Base-by-base conservation (phyloP, 208 protist genomes). In the Trypanosoma vivax region DNA sequence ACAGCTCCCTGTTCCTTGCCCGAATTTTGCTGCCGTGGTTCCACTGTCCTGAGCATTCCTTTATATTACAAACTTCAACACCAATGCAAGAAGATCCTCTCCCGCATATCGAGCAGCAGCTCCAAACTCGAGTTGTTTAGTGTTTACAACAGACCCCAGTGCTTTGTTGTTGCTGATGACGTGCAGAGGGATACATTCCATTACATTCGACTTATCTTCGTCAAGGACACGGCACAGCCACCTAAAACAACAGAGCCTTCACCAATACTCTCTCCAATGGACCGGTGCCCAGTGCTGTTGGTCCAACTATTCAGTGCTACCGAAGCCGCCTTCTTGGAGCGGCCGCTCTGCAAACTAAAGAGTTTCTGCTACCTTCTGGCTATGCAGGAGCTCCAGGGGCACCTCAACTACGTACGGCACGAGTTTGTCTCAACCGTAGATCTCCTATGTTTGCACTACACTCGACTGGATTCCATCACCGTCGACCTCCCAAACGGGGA, bases 31-130 rank as follows among this genome's bases (percentile, higher is more conserved):
- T 60, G 87, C 29, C 68, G 53, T 1, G 87, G 87, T 10, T 55
- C 41, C 28, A 83, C 75, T 25, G 72, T 87, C 28, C 60, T 89
- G 11, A 70, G 81, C 47, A 83, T 94, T 40, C 87, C 87, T 0
- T 73, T 94, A 24, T 91, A 94, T 70, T 90, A 89, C 71, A 94
- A 91, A 57, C 58, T 94, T 41, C 87, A 94, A 66, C 80, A 94
- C 54, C 80, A 94, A 50, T 88, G 83, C 60, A 75, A 76, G 47
- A 88, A 81, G 45, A 73, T 91, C 28, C 70, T 91, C 27, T 65
- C 68, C 7, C 71, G 79, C 42, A 88, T 94, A 41, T 57, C 72
- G 9, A 73, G 62, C 33, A 85, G 88, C 59, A 79, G 71, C 48
- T 72, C 77, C 18, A 79, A 81, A 10, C 67, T 94, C 3, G 83